Base-by-base conservation (phyloP, 331 rosid genomes). In the Quercus phellos region DNA sequence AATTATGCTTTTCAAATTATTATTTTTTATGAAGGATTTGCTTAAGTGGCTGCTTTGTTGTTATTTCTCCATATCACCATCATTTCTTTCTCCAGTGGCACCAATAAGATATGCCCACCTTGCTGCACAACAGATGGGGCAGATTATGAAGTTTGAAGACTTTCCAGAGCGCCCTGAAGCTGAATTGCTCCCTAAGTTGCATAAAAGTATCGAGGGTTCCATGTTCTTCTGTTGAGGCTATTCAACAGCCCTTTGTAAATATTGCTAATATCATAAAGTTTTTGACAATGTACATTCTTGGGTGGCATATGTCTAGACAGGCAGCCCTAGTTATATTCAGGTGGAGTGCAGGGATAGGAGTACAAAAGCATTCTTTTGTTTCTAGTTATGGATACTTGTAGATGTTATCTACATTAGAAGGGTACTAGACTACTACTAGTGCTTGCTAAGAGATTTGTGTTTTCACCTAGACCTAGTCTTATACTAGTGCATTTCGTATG, bases 71-170 rank as follows among this genome's bases (percentile, higher is more conserved):
- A 43, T 73, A 61, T 13, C 68, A 30, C 54, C 27, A 22, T 29
- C 18, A 16, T 9, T 77, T 35, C 71, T 51, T 85, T 73, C 66
- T 82, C 70, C 89, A 92, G 96, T 88, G 86, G 98, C 98, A 54
- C 98, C 96, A 9, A 87, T 92, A 84, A 74, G 83, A 77, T 95
- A 95, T 83, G 98, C 97, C 24, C 99, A 91, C 82, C 96, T 88
- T 29, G 98, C 98, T 38, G 98, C 99, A 6, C 77, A 85, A 61
- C 96, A 91, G 76, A 85, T 91, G 88, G 88, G 92, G 22, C 90
- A 89, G 77, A 80, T 95, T 76, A 78, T 86, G 70, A 91, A 87
- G 81, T 87, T 84, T 68, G 90, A 91, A 70, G 90, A 88, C 77
- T 74, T 80, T 69, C 85, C 89, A 18, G 97, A 88, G 68, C 13